Evolutionary conservation across 176 grass and related monocot genomes (phyloP).

Genomic region (Coix lacrymajobi): DNA sequence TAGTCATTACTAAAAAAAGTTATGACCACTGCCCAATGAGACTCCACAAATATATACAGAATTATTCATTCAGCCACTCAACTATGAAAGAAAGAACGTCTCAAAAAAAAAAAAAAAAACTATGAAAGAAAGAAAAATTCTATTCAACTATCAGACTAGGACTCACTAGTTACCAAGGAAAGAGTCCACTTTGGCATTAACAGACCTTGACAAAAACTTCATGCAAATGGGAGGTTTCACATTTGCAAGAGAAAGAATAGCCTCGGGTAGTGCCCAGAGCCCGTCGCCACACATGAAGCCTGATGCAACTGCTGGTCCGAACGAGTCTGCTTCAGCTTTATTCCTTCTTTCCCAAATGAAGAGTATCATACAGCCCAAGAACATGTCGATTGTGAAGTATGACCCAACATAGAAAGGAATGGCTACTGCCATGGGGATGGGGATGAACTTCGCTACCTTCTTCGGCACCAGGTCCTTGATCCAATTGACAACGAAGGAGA

Average conservation of each 20-base stretch:
- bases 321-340: conserved; percentile 37
- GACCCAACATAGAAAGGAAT: conserved; percentile 65
- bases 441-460: conserved; percentile 38
- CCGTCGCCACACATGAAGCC: conserved; percentile 56
- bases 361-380: conserved; percentile 35
- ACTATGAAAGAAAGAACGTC: not conserved
- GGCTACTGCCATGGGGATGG: conserved; percentile 50
- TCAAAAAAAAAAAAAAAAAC: too few relatives aligned
- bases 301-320: conserved; percentile 42
- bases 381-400: conserved; percentile 61
- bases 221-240: conserved; percentile 61
- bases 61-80: not conserved
- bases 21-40: not conserved
- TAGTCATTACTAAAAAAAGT: not conserved
- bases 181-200: conserved; percentile 45
- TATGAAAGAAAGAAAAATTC: not conserved
- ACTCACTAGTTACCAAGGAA: conserved; percentile 29
- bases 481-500: conserved; percentile 30
- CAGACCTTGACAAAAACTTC: conserved; percentile 53
- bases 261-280: conserved; percentile 51
- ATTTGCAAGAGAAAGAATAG: conserved; percentile 46
- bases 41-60: conserved; percentile 1
- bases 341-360: conserved; percentile 43
- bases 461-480: conserved; percentile 30
- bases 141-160: not conserved